phyloP scores from a whole-genome alignment of 345 rosid species.

The Heritiera littoralis region DNA sequence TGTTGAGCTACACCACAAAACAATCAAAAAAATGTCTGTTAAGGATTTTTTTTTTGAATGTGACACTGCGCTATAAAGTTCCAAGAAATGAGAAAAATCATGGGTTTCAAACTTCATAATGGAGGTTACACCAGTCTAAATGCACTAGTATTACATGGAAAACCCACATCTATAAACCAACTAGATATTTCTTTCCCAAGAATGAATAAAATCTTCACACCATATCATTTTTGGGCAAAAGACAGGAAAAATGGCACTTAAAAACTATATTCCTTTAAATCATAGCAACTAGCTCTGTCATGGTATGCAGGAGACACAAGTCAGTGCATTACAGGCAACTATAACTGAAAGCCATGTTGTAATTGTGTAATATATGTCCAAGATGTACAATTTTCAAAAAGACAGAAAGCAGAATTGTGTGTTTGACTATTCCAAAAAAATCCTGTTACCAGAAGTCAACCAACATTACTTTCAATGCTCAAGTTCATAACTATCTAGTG shows the following conservation, averaged over 20 bases:
- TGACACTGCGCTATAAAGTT: background rate
- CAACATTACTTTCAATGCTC: slow-evolving; percentile 1
- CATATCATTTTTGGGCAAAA: background rate
- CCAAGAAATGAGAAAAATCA: background rate
- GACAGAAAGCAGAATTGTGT: background rate
- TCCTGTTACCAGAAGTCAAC: background rate
- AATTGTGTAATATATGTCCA: background rate
- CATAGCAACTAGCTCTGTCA: background rate
- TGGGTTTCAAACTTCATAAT: background rate
- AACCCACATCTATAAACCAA: background rate
- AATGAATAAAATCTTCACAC: background rate
- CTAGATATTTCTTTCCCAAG: background rate
- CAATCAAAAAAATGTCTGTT: background rate
- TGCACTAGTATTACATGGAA: slow-evolving; percentile 3
- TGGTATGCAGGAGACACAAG: background rate
- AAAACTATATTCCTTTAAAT: background rate
- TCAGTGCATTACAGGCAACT: background rate
- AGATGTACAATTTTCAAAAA: background rate
- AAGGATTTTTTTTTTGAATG: background rate
- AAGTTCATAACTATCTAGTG: background rate
- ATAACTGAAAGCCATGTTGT: slow-evolving; percentile 3
- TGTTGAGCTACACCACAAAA: slow-evolving; percentile 64
- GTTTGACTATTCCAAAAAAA: background rate
- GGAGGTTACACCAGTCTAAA: slow-evolving; percentile 18
- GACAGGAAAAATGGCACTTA: background rate